Base-by-base conservation (phyloP, 1,139 yeast genomes). In the Meyerozyma sp. region DNA sequence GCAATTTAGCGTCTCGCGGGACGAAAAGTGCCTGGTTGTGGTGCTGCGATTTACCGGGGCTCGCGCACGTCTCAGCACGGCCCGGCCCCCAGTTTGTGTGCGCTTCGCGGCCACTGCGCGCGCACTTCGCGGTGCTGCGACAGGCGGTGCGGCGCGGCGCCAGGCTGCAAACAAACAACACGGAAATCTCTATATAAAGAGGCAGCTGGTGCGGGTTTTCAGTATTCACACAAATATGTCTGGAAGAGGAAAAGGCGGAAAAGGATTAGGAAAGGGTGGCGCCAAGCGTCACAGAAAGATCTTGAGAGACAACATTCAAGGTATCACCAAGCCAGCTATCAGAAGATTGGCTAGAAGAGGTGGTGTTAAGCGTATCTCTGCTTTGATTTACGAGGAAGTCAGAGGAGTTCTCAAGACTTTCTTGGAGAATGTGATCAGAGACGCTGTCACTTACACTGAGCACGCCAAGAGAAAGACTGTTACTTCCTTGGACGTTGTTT, bases 331-430 rank as follows among this genome's bases (percentile, higher is more conserved):
- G 82, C 98, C 98, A 70, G 98, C 98, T 65, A 93, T 93, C 70
- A 90, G 98, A 81, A 91, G 98, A 87, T 85, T 93, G 66, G 98
- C 98, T 50, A 91, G 98, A 84, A 90, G 98, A 88, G 98, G 98
- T 79, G 98, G 98, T 88, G 98, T 93, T 68, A 93, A 93, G 85
- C 96, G 98, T 86, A 93, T 93, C 64, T 91, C 98, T 55, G 98
- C 96, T 68, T 81, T 91, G 70, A 91, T 93, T 73, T 93, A 93
- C 80, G 98, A 93, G 78, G 97, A 91, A 81, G 96, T 94, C 65
- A 89, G 98, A 79, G 93, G 87, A 58, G 98, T 93, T 60, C 81
- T 93, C 61, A 91, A 91, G 79, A 80, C 95, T 50, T 93, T 91
- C 86, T 82, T 93, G 68, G 97, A 90, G 77, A 84, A 87, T 67